phyloP scores from a whole-genome alignment of 176 grass and related monocot genomes.

The Hyparrhenia diplandra region DNA sequence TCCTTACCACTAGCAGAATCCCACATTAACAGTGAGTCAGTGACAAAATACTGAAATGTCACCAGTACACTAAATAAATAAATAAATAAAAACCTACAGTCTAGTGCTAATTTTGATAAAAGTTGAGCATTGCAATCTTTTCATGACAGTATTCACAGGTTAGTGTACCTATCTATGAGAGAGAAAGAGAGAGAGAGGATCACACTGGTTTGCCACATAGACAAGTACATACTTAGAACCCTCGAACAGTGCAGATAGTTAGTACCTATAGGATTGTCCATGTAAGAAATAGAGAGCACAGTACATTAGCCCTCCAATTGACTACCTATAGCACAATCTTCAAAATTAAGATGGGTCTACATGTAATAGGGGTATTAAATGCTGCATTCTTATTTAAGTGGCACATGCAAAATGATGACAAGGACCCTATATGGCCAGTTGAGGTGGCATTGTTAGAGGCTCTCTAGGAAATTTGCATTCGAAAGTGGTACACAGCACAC shows the following conservation, averaged over 20 bases:
- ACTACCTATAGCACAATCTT: not conserved
- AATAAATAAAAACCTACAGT: no score
- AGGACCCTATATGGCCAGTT: not conserved
- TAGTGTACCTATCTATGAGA: not conserved
- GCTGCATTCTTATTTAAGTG: not conserved
- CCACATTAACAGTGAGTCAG: conserved; percentile 17
- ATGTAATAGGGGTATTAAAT: not conserved
- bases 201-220: not conserved
- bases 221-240: not conserved
- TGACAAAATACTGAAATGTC: conserved; percentile 2
- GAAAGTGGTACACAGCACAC: not conserved
- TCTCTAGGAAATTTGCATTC: not conserved
- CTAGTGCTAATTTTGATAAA: not conserved
- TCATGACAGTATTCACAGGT: not conserved
- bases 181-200: no score
- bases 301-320: not conserved
- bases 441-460: not conserved
- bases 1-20: conserved; percentile 10
- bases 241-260: not conserved
- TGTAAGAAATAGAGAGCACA: not conserved
- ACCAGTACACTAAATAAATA: not conserved
- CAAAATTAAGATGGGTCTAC: not conserved
- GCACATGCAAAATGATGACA: not conserved
- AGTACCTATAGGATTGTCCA: not conserved
- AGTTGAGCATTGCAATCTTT: not conserved